phyloP scores from a whole-genome alignment of 495 filamentous ascomycete genomes.

The Talaromyces nanjingensis region DNA sequence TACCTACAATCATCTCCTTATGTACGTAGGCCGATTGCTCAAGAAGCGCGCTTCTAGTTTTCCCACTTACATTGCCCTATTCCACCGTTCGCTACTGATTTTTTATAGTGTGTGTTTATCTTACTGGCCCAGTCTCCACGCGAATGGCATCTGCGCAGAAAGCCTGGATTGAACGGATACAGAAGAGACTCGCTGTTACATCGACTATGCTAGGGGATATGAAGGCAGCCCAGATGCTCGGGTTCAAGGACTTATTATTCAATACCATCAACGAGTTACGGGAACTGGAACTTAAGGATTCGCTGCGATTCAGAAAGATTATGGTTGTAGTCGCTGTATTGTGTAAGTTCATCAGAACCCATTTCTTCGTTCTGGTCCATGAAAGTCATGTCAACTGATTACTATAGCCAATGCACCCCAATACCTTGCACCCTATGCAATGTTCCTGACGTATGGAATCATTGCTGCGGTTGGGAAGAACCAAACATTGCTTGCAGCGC shows the following conservation, averaged over 20 bases:
- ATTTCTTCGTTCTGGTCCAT: not conserved
- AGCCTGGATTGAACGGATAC: conserved; percentile 45
- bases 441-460: not conserved
- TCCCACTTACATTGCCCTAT: not conserved
- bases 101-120: not conserved
- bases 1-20: conserved; percentile 36
- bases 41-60: not conserved
- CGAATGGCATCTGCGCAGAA: conserved; percentile 12
- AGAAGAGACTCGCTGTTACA: conserved; percentile 45
- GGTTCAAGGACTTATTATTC: conserved; percentile 33
- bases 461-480: not conserved
- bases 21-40: conserved; percentile 11
- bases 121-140: not conserved
- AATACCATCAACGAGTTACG: not conserved
- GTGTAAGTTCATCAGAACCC: conserved; percentile 9
- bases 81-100: not conserved
- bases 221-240: conserved; percentile 55
- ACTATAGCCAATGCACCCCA: not conserved
- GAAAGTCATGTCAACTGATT: not conserved
- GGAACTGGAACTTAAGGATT: conserved; percentile 35
- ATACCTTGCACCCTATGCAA: not conserved
- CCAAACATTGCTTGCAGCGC: not conserved
- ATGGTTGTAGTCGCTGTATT: conserved; percentile 25
- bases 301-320: conserved; percentile 38
- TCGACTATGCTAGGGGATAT: conserved; percentile 44